phyloP scores from a whole-genome alignment of 768 basidiomycete genomes.

The Tricholoma sp. region DNA sequence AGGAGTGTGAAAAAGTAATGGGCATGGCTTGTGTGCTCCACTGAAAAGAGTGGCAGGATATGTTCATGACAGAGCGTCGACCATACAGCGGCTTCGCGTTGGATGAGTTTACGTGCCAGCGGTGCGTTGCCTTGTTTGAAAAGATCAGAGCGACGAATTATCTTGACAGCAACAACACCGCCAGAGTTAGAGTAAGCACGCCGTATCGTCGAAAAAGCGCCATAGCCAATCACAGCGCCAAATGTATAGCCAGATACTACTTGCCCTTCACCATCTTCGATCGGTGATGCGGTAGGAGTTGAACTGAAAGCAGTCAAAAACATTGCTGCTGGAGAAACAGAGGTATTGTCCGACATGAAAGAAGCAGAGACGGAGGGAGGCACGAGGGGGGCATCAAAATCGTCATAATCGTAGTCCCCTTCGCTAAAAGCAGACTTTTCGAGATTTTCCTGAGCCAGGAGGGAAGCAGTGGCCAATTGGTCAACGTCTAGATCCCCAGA shows the following conservation, averaged over 20 bases:
- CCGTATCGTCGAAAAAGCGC: slow-evolving; percentile 78
- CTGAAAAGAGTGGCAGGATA: slow-evolving; percentile 77
- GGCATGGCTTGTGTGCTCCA: slow-evolving; percentile 51
- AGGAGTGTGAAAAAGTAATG: slow-evolving; percentile 80
- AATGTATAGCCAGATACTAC: slow-evolving; percentile 68
- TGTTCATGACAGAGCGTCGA: slow-evolving; percentile 76
- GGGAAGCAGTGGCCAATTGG: slow-evolving; percentile 17
- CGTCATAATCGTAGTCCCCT: neutral
- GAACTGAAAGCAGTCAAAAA: slow-evolving; percentile 66
- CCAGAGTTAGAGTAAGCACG: slow-evolving; percentile 62
- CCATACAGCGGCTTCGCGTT: slow-evolving; percentile 74
- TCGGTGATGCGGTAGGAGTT: slow-evolving; percentile 23
- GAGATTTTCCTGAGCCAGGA: slow-evolving; percentile 7
- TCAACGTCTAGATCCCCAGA: slow-evolving; percentile 17
- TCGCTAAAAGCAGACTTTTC: neutral
- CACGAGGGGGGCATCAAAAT: neutral
- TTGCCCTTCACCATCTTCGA: slow-evolving; percentile 66
- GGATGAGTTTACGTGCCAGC: slow-evolving; percentile 48
- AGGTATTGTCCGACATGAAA: slow-evolving; percentile 13
- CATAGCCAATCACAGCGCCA: slow-evolving; percentile 71
- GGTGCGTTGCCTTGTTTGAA: slow-evolving; percentile 45
- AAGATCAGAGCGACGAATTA: slow-evolving; percentile 59
- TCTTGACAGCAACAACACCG: slow-evolving; percentile 76
- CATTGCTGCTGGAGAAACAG: slow-evolving; percentile 65
- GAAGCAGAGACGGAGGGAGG: slow-evolving; percentile 8